Evolutionary conservation across 2,329 filamentous ascomycete species (phyloP), one percentile per base, ranked within the genome.

Genomic region (Aureobasidium sp.): DNA sequence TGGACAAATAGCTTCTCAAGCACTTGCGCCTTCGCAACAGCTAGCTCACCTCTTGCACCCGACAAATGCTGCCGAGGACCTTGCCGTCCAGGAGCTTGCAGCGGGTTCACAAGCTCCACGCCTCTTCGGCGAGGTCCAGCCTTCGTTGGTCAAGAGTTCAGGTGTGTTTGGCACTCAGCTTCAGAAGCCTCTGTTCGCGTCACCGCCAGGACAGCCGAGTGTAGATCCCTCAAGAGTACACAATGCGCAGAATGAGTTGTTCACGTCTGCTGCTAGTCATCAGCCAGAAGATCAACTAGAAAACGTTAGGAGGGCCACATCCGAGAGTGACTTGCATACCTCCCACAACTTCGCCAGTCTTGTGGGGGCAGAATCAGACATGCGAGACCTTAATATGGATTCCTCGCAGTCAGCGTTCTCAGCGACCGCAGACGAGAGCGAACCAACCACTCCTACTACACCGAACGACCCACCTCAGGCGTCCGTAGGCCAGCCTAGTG

Each of bases 51-150:
- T 42, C 7, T 30, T 41, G 34, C 32, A 27, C 10, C 57, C 34
- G 13, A 21, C 32, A 10, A 34, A 41, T 25, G 29, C 45, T 32
- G 45, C 16, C 15, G 37, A 39, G 21, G 36, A 60, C 1, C 45
- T 11, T 32, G 37, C 9, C 15, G 8, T 44, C 11, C 44, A 16
- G 15, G 29, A 29, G 10, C 45, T 49, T 29, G 32, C 55, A 11
- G 36, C 25, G 15, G 27, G 39, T 15, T 25, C 39, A 34, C 59
- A 61, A 55, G 41, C 50, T 25, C 39, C 39, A n/a, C 59, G 59
- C 15, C 74, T 87, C 6, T 87, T 86, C 68, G 84, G 84, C 13
- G 84, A 87, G 69, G 83, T 87, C 64, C 80, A 79, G 10, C 72
- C 77, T 32, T 83, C 83, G 25, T 79, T 79, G 11, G 67, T 86